phyloP scores from a whole-genome alignment of 768 basidiomycete genomes.

The Amanita fuliginea region DNA sequence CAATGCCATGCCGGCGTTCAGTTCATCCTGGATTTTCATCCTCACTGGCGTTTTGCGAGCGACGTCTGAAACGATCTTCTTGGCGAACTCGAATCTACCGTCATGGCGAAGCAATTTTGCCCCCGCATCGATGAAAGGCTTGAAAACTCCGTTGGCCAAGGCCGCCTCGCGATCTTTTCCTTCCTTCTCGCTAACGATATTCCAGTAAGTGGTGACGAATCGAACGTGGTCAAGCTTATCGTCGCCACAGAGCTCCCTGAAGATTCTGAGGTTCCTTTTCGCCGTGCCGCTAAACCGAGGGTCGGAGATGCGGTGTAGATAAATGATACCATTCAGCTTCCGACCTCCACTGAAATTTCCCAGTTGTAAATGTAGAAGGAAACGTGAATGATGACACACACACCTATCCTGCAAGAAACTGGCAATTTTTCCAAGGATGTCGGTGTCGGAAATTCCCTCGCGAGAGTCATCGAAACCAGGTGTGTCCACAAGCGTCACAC shows the following conservation, averaged over 20 bases:
- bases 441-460: slow-evolving; percentile 18
- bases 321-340: slow-evolving; percentile 28
- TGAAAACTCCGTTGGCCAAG: slow-evolving; percentile 22
- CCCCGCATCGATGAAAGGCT: slow-evolving; percentile 29
- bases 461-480: slow-evolving; percentile 33
- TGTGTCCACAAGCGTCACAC: slow-evolving; percentile 28
- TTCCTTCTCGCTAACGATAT: slow-evolving; percentile 18
- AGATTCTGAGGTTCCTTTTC: slow-evolving; percentile 32
- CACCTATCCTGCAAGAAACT: slow-evolving; percentile 11
- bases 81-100: slow-evolving; percentile 19
- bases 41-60: slow-evolving; percentile 4
- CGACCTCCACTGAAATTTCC: slow-evolving; percentile 5
- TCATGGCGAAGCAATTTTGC: slow-evolving; percentile 26
- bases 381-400: not conserved
- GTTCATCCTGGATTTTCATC: slow-evolving; percentile 13
- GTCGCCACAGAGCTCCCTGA: slow-evolving; percentile 36
- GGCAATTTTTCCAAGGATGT: slow-evolving; percentile 23
- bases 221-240: slow-evolving; percentile 30
- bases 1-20: slow-evolving; percentile 14
- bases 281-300: slow-evolving; percentile 27
- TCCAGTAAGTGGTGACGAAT: slow-evolving; percentile 37
- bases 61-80: slow-evolving; percentile 21
- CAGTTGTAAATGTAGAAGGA: not conserved
- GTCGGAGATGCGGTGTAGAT: slow-evolving; percentile 31
- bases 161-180: slow-evolving; percentile 20